phyloP scores from a whole-genome alignment of 768 basidiomycete genomes.

The Phlegmacium glaucopus region DNA sequence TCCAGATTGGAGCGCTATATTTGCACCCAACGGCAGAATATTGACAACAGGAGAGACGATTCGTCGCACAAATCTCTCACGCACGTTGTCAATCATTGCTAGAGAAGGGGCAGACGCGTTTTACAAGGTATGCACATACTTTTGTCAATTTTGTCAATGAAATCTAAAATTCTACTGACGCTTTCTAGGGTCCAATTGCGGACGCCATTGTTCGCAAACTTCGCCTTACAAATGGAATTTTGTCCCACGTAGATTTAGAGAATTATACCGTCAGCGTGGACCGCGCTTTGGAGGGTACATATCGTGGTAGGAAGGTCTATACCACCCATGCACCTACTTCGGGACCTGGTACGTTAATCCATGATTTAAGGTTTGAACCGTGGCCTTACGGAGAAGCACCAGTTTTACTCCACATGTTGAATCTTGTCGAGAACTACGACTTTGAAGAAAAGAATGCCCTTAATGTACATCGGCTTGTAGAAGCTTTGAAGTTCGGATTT shows the following conservation, averaged over 20 bases:
- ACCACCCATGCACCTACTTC: slow-evolving; percentile 83
- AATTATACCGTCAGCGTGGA: slow-evolving; percentile 66
- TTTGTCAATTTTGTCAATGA: not conserved
- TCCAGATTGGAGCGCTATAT: slow-evolving; percentile 79
- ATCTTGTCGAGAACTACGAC: slow-evolving; percentile 77
- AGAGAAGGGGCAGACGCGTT: slow-evolving; percentile 76
- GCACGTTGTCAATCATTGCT: slow-evolving; percentile 73
- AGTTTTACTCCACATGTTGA: slow-evolving; percentile 91
- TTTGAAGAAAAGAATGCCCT: slow-evolving; percentile 52
- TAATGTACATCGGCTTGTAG: slow-evolving; percentile 77
- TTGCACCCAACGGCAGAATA: slow-evolving; percentile 72
- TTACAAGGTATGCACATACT: slow-evolving; percentile 55
- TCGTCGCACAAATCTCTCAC: slow-evolving; percentile 68
- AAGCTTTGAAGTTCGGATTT: slow-evolving; percentile 76
- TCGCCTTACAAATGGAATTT: slow-evolving; percentile 69
- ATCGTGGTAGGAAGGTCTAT: slow-evolving; percentile 75
- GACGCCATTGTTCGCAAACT: slow-evolving; percentile 74
- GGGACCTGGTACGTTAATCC: slow-evolving; percentile 55
- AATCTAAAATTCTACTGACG: slow-evolving; percentile 3
- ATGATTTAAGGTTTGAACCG: not conserved
- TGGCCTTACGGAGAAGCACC: not conserved
- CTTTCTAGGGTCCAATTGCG: slow-evolving; percentile 70
- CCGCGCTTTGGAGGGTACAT: slow-evolving; percentile 76
- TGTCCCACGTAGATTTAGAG: slow-evolving; percentile 71
- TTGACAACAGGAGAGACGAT: slow-evolving; percentile 75